A percentile compares a stretch with the other conserved stretches of the same genome.
phyloP scores from a whole-genome alignment of 805 yeast species.

The Teunomyces stri region DNA sequence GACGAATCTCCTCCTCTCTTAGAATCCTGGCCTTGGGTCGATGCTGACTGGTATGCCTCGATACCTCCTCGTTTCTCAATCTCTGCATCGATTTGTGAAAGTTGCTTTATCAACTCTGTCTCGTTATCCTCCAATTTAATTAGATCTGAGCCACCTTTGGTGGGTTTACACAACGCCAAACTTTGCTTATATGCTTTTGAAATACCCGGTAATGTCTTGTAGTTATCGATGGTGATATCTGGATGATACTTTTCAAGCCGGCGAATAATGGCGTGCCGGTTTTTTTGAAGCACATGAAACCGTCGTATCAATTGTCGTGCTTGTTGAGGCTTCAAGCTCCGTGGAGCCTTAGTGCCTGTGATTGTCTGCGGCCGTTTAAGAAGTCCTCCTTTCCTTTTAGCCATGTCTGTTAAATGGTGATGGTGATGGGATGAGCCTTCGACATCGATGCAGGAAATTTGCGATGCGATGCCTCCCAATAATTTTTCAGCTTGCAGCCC shows the following conservation, averaged over 20 bases:
- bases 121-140: conserved; percentile 17
- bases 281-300: conserved; percentile 69
- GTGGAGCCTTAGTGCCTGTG: conserved; percentile 35
- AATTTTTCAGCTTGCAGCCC: background rate
- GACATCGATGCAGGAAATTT: background rate
- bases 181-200: background rate
- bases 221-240: conserved; percentile 6
- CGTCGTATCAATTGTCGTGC: conserved; percentile 76
- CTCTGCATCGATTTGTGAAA: conserved; percentile 62
- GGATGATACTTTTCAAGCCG: conserved; percentile 17
- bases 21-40: conserved; percentile 75
- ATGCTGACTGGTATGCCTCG: conserved; percentile 77
- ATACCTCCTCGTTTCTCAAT: conserved; percentile 71
- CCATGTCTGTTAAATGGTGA: background rate
- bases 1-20: conserved; percentile 92
- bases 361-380: conserved; percentile 32
- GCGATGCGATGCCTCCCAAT: background rate
- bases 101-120: conserved; percentile 19
- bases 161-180: conserved; percentile 2
- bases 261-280: conserved; percentile 42
- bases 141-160: conserved; percentile 8
- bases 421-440: conserved; percentile 1
- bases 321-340: conserved; percentile 58
- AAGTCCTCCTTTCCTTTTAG: conserved; percentile 19
- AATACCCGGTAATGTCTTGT: conserved; percentile 7